Evolutionary conservation across 331 rosid genomes (phyloP), one percentile per base, ranked within the genome.

Genomic region (Saraca asoca): DNA sequence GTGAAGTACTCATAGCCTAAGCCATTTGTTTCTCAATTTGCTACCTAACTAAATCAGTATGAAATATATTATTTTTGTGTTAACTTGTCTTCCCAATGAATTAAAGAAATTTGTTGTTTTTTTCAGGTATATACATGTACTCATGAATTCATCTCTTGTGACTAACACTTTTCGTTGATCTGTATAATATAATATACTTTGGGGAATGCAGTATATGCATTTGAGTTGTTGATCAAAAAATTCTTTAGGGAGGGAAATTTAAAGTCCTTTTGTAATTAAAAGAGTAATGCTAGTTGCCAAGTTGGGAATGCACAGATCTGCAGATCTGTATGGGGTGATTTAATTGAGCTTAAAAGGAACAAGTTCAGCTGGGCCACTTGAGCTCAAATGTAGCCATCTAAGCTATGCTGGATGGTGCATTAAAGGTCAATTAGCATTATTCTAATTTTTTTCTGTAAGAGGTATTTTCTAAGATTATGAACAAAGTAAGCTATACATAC

Each of bases 161-260:
- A 24, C 31, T 3, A 24, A 24, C 31, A 24, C 3, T 24, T 24
- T 24, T 3, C 68, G 34, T 56, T 73, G 64, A 42, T 44, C 9
- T 49, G 15, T 56, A 16, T 19, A 24, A 46, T 33, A 73, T 68
- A 41, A 16, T 49, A 20, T 35, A 16, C 35, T 43, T 33, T 46
- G 45, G 33, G 5, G 62, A 61, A 62, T 42, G 56, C 39, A 51
- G 16, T 65, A 6, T 62, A 34, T 4, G 24, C n/a, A 35, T 56
- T 72, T 67, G 56, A 73, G 56, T 52, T 61, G 34, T 64, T 17
- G 13, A 14, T 20, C 37, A 62, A 65, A 35, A 58, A 37, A n/a
- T 56, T 52, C 55, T 58, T 35, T 38, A 52, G 35, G 38, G 7
- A 7, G 7, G 68, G 29, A 34, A 24, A 24, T 24, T 24, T 24